Conservation (phyloP, 202 grass and related monocot species). For the Hordeum pubiflorum region DNA sequence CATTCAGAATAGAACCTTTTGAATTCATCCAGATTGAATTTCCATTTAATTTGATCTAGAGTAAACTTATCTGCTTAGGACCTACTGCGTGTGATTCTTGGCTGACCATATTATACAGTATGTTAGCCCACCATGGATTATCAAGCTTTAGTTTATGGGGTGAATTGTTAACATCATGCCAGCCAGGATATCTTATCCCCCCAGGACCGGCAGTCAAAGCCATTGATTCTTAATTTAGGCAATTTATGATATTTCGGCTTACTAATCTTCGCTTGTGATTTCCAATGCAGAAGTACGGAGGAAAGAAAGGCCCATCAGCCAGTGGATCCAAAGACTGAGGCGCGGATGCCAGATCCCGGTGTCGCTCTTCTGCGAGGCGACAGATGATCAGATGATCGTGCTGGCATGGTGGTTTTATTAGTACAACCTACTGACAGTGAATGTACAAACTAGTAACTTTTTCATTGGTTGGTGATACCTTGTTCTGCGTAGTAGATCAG, state of each 20-base stretch:
- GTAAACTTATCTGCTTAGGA: not conserved
- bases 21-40: not conserved
- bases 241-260: not conserved
- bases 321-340: constrained; percentile 60
- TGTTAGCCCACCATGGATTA: not conserved
- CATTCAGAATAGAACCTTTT: not conserved
- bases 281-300: constrained; percentile 56
- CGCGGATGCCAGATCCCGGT: not conserved
- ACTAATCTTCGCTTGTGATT: constrained; percentile 2
- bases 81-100: not conserved
- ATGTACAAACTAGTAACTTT: not conserved
- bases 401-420: constrained; percentile 23
- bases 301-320: constrained; percentile 45
- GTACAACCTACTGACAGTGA: constrained; percentile 36
- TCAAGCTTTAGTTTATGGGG: not conserved
- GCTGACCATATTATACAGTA: not conserved
- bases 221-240: not conserved
- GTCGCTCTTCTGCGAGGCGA: not conserved
- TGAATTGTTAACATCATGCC: not conserved
- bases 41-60: not conserved
- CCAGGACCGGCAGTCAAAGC: not conserved
- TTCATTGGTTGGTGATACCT: constrained; percentile 6
- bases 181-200: not conserved
- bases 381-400: not conserved
- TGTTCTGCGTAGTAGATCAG: constrained; percentile 9